A percentile compares a stretch with the other conserved stretches of the same genome.
These are phyloP conservation scores for Solanum hybrid DNA, from an alignment of 305 asterid species.

Conservation along the genomic window DNA sequence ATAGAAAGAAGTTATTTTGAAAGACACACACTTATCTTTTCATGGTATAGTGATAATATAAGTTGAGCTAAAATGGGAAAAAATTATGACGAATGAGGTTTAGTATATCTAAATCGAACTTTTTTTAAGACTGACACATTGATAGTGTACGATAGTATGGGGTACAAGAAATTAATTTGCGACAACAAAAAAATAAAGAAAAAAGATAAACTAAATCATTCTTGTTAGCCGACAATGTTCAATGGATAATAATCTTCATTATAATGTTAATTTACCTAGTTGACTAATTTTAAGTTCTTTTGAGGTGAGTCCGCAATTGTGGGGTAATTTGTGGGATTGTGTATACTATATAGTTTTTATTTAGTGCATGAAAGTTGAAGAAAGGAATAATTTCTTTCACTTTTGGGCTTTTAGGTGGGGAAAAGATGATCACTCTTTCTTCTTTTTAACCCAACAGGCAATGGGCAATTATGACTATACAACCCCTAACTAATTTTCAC, in stretches of 20 bases:
- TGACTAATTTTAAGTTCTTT: not conserved
- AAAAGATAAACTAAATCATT: not conserved
- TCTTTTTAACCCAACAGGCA: not conserved
- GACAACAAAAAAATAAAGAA: not conserved
- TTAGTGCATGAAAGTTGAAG: conserved; percentile 4
- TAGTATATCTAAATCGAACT: not conserved
- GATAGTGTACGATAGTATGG: not conserved
- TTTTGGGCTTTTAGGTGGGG: conserved; percentile 1
- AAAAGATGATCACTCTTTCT: not conserved
- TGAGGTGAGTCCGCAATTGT: conserved; percentile 1
- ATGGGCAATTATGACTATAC: not conserved
- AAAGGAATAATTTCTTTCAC: not conserved
- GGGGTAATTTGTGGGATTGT: not conserved
- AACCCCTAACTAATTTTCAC: not conserved
- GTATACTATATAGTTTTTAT: not conserved
- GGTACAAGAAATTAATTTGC: not conserved
- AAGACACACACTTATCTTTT: not conserved
- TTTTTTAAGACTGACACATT: not conserved
- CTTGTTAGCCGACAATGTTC: not conserved
- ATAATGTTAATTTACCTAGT: not conserved
- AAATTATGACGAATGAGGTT: not conserved
- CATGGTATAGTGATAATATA: not conserved
- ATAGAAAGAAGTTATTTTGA: not conserved
- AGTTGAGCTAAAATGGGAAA: not conserved
- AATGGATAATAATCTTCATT: not conserved